phyloP scores from a whole-genome alignment of 305 asterid species.

The Rubia occidens region DNA sequence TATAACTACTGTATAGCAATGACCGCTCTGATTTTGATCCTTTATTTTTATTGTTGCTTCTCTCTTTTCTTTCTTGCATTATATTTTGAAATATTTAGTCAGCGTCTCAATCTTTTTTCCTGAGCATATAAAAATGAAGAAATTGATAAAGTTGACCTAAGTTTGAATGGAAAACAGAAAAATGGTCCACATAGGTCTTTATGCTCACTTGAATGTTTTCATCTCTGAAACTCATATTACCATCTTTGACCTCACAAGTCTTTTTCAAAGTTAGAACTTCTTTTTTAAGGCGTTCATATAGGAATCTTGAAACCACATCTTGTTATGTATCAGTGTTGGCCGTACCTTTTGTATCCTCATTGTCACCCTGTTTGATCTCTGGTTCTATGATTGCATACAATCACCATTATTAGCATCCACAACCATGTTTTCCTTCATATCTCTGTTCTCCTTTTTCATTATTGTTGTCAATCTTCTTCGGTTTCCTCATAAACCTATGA shows the following conservation, averaged over 20 bases:
- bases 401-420: conserved; percentile 18
- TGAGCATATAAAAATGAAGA: conserved; percentile 40
- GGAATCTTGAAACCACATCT: conserved; percentile 69
- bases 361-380: conserved; percentile 20
- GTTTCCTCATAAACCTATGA: conserved; percentile 46
- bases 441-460: conserved; percentile 58
- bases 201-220: conserved; percentile 61
- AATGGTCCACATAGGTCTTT: not conserved
- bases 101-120: conserved; percentile 49
- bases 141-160: not conserved
- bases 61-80: conserved; percentile 56
- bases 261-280: conserved; percentile 71
- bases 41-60: conserved; percentile 51
- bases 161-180: not conserved
- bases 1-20: too few relatives aligned
- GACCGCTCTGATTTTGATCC: conserved; percentile 14
- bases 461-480: conserved; percentile 35
- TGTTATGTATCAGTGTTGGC: conserved; percentile 25
- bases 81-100: conserved; percentile 57
- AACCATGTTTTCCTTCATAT: conserved; percentile 27
- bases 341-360: conserved; percentile 25
- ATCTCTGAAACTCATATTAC: conserved; percentile 47
- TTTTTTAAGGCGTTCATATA: conserved; percentile 81
- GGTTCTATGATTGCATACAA: conserved; percentile 21
- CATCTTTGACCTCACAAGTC: conserved; percentile 43